Conservation (phyloP, 2,329 filamentous ascomycete genomes). For the Leptoxyphium fumago region DNA sequence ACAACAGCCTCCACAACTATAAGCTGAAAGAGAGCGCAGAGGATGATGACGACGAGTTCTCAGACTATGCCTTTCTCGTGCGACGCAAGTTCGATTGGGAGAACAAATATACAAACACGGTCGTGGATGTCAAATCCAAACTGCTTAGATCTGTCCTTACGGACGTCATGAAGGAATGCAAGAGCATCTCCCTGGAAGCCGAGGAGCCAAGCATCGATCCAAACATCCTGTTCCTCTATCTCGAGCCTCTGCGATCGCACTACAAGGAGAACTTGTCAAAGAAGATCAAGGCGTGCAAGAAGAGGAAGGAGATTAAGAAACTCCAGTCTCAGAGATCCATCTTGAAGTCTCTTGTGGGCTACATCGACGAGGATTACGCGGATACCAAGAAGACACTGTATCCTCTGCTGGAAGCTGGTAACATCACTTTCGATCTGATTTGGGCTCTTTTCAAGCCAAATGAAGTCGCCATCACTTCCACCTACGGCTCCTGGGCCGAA, state of each 20-base stretch:
- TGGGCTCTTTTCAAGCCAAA: constrained; percentile 87
- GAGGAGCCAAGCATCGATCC: constrained; percentile 52
- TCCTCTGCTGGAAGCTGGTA: constrained; percentile 63
- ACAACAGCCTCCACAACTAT: constrained; percentile 45
- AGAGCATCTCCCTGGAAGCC: constrained; percentile 65
- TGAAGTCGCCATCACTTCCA: constrained; percentile 60
- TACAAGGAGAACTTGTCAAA: constrained; percentile 49
- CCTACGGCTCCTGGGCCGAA: constrained; percentile 62
- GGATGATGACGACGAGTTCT: constrained; percentile 53
- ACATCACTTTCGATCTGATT: constrained; percentile 76
- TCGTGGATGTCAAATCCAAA: constrained; percentile 77
- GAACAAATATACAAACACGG: constrained; percentile 59
- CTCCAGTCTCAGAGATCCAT: constrained; percentile 45
- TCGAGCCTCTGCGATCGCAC: constrained; percentile 56
- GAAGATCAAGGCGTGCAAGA: constrained; percentile 41
- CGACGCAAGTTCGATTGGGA: constrained; percentile 72
- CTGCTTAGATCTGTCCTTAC: constrained; percentile 55
- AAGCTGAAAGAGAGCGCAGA: constrained; percentile 53
- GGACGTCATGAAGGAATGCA: constrained; percentile 60
- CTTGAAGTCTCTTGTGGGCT: constrained; percentile 58
- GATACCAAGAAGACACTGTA: constrained; percentile 66
- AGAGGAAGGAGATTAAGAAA: constrained; percentile 46
- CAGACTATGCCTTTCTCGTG: constrained; percentile 71
- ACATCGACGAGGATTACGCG: constrained; percentile 69
- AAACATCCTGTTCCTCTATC: constrained; percentile 43